A percentile compares a stretch with the other conserved stretches of the same genome.
phyloP scores from a whole-genome alignment of 2,329 filamentous ascomycete species.

The Triangularia verruculosa region DNA sequence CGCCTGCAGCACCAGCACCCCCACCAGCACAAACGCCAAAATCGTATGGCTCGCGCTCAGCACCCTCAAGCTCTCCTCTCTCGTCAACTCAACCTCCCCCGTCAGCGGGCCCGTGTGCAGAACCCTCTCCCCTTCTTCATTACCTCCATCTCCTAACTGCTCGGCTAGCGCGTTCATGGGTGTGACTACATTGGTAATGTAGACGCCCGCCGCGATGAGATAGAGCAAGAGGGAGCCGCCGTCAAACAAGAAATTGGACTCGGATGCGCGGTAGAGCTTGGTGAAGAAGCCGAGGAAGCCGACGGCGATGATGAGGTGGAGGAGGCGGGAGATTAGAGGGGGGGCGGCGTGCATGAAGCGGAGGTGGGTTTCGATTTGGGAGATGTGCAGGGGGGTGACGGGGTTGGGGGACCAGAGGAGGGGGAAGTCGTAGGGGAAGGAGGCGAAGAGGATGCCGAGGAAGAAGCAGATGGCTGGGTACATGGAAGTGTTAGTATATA shows the following conservation, averaged over 20 bases:
- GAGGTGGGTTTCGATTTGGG: slow-evolving; percentile 84
- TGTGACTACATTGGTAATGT: slow-evolving; percentile 95
- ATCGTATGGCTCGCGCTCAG: slow-evolving; percentile 95
- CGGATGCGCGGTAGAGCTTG: slow-evolving; percentile 91
- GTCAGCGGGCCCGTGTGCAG: slow-evolving; percentile 42
- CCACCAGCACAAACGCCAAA: slow-evolving; percentile 84
- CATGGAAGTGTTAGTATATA: slow-evolving; percentile 11
- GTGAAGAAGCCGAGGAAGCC: slow-evolving; percentile 85
- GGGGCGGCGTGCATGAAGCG: slow-evolving; percentile 88
- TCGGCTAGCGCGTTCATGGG: slow-evolving; percentile 76
- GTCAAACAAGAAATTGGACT: slow-evolving; percentile 94
- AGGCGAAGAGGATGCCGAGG: slow-evolving; percentile 94
- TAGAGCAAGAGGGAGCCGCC: slow-evolving; percentile 78
- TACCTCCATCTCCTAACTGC: slow-evolving; percentile 10
- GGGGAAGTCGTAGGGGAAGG: slow-evolving; percentile 93
- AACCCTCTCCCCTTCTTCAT: slow-evolving; percentile 2
- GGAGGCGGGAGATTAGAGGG: slow-evolving; percentile 85
- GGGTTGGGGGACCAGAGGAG: slow-evolving; percentile 74
- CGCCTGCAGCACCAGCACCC: slow-evolving; percentile 87
- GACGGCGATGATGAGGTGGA: slow-evolving; percentile 88
- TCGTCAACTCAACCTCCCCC: slow-evolving; percentile 67
- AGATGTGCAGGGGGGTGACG: slow-evolving; percentile 67
- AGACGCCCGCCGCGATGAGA: slow-evolving; percentile 85
- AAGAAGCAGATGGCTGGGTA: slow-evolving; percentile 84
- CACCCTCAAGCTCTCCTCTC: slow-evolving; percentile 88